A percentile compares a stretch with the other conserved stretches of the same genome.
Evolutionary conservation across 495 filamentous ascomycete genomes (phyloP).

Genomic region (Penicillium canescens): DNA sequence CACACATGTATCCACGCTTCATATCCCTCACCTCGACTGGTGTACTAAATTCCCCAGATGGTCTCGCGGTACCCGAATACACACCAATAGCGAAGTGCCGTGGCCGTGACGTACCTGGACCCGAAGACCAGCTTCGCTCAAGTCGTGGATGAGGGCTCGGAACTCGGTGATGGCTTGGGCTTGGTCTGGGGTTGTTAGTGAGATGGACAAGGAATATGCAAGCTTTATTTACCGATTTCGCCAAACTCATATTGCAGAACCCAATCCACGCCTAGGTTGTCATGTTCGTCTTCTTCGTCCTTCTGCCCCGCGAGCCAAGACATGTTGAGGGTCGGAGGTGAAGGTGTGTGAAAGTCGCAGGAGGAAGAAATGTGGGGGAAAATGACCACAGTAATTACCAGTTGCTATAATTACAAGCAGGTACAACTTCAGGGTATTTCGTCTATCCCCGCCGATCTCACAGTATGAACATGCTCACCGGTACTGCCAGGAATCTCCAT

Average conservation of each 20-base stretch:
- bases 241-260: conserved; percentile 43
- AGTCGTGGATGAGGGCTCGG: conserved; percentile 67
- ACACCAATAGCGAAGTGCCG: conserved; percentile 74
- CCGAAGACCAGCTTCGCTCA: conserved; percentile 73
- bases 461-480: too few relatives aligned
- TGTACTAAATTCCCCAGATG: conserved; percentile 56
- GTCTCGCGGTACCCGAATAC: conserved; percentile 63
- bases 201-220: not conserved
- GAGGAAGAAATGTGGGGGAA: not conserved
- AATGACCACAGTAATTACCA: not conserved
- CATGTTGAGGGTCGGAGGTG: conserved; percentile 8
- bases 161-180: conserved; percentile 70
- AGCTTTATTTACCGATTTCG: conserved; percentile 29
- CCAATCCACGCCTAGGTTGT: conserved; percentile 47
- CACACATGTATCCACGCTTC: not conserved
- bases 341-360: not conserved
- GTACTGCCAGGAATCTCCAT: too few relatives aligned
- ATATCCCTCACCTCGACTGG: conserved; percentile 52
- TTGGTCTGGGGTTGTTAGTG: conserved; percentile 53
- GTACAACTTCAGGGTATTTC: too few relatives aligned
- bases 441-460: too few relatives aligned
- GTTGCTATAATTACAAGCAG: too few relatives aligned
- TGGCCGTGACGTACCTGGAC: conserved; percentile 84
- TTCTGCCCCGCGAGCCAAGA: conserved; percentile 30
- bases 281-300: conserved; percentile 27